These are phyloP conservation scores for Russula compacta DNA, from an alignment of 768 basidiomycete species.

Conservation along the genomic window DNA sequence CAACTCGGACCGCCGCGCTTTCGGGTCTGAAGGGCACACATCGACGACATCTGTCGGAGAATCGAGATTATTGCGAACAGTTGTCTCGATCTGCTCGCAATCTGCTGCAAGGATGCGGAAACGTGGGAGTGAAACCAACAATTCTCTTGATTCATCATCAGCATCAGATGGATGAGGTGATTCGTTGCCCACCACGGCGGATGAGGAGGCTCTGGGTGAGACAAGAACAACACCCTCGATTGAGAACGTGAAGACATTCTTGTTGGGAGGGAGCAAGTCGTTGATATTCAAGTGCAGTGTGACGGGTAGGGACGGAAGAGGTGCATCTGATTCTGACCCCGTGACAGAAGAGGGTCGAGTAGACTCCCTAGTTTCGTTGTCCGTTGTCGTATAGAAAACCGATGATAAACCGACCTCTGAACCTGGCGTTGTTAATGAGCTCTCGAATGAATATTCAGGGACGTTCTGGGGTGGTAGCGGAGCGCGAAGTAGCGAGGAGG, in stretches of 20 bases:
- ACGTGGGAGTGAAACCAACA: constrained; percentile 53
- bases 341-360: constrained; percentile 33
- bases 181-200: constrained; percentile 23
- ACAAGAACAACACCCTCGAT: constrained; percentile 60
- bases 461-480: constrained; percentile 58
- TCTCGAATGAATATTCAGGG: constrained; percentile 72
- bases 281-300: constrained; percentile 77
- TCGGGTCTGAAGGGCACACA: constrained; percentile 53
- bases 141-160: constrained; percentile 29
- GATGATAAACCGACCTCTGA: constrained; percentile 33
- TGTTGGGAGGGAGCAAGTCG: constrained; percentile 56
- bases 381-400: constrained; percentile 30
- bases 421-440: constrained; percentile 45
- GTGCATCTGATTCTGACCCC: constrained; percentile 20
- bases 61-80: constrained; percentile 53
- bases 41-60: constrained; percentile 38
- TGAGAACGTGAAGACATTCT: constrained; percentile 55
- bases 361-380: constrained; percentile 28
- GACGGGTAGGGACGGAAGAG: constrained; percentile 48
- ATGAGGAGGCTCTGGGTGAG: constrained; percentile 32
- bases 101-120: constrained; percentile 66
- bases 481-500: constrained; percentile 61
- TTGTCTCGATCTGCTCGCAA: constrained; percentile 45
- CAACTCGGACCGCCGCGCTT: constrained; percentile 54
- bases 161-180: constrained; percentile 19